Percentiles rank a stretch among this genome's conserved stretches.
Evolutionary conservation across 106 monocot genomes (phyloP).

Genomic region (Vanilla planifolia): DNA sequence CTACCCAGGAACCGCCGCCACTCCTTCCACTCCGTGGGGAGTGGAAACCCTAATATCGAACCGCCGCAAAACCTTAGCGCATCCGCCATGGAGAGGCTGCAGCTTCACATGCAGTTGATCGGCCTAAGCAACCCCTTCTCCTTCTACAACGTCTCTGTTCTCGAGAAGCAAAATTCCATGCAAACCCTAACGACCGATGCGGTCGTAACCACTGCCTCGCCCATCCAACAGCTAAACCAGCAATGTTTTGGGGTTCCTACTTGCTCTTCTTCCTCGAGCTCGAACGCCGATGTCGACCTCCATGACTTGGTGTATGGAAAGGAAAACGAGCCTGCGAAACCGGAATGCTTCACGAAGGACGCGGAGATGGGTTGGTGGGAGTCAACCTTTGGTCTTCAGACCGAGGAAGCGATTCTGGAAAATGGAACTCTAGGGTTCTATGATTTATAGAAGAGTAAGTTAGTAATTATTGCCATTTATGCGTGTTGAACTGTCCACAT

Average conservation of each 20-base stretch:
- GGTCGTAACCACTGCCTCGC: not conserved
- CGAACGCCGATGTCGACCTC: not conserved
- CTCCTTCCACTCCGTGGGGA: not conserved
- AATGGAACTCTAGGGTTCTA: too few species aligned
- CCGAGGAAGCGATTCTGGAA: too few species aligned
- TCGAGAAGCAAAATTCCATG: not conserved
- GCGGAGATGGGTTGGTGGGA: too few species aligned
- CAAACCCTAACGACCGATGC: constrained; percentile 1
- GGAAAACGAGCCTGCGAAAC: not conserved
- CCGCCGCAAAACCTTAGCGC: constrained; percentile 13
- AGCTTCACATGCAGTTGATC: constrained; percentile 49
- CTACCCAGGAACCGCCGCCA: too few species aligned
- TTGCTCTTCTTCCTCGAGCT: constrained; percentile 6
- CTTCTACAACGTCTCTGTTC: constrained; percentile 27
- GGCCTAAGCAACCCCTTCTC: constrained; percentile 21
- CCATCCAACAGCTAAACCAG: not conserved
- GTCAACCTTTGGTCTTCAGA: too few species aligned
- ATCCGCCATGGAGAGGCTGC: constrained; percentile 49
- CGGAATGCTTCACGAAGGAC: too few species aligned
- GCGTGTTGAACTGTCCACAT: too few species aligned
- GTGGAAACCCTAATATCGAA: not conserved
- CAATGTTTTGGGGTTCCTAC: not conserved
- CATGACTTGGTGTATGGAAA: constrained; percentile 11
- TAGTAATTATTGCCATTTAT: too few species aligned
- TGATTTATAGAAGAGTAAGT: too few species aligned